phyloP scores from a whole-genome alignment of 116 monocot species.

The Phalaenopsis hybrid region DNA sequence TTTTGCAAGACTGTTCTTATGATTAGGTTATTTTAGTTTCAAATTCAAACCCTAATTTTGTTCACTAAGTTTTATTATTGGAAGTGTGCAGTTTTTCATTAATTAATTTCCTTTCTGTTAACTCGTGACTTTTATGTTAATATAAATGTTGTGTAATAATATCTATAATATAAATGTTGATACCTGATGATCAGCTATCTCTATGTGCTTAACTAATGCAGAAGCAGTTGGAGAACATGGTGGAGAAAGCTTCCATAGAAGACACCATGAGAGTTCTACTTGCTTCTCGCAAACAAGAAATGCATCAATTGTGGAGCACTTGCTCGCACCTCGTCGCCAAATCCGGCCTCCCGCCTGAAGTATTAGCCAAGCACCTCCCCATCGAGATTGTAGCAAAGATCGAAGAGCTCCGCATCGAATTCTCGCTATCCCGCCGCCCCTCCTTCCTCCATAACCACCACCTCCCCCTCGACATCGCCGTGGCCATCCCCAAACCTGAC shows the following conservation, averaged over 20 bases:
- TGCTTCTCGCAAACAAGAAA: slow-evolving; percentile 78
- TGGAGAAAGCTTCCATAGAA: slow-evolving; percentile 83
- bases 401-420: slow-evolving; percentile 77
- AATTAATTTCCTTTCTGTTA: no score
- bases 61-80: no score
- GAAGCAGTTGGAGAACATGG: slow-evolving; percentile 82
- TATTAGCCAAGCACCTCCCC: slow-evolving; percentile 86
- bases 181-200: no score
- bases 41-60: no score
- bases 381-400: slow-evolving; percentile 77
- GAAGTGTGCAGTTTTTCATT: no score
- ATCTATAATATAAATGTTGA: no score
- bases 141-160: no score
- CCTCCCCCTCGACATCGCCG: slow-evolving; percentile 24
- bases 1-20: neutral
- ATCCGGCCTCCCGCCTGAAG: slow-evolving; percentile 77
- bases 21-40: no score
- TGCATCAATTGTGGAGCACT: slow-evolving; percentile 79
- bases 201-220: slow-evolving; percentile 16
- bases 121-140: no score
- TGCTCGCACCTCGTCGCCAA: slow-evolving; percentile 92
- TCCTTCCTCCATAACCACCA: slow-evolving; percentile 21
- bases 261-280: slow-evolving; percentile 87
- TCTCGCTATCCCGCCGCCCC: slow-evolving; percentile 45
- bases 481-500: neutral